Evolutionary conservation across 352 stramenopile genomes (phyloP).

Genomic region (Pythium aristosporum): DNA sequence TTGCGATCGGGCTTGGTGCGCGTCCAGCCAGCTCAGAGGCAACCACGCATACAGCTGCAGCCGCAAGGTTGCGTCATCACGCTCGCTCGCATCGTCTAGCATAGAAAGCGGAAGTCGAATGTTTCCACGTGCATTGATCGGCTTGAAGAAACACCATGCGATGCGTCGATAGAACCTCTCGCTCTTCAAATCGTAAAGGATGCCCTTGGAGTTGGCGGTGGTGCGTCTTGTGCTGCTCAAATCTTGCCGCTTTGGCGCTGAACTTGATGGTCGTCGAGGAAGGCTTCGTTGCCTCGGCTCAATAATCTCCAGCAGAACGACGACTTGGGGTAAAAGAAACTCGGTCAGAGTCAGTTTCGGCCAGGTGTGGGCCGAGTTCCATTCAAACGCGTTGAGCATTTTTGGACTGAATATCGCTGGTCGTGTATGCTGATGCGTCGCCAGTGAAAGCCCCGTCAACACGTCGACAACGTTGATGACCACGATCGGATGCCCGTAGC

Average conservation of each 20-base stretch:
- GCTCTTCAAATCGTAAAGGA: constrained; percentile 3
- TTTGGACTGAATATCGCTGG: constrained; percentile 10
- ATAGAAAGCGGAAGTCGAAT: constrained; percentile 33
- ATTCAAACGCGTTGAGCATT: constrained; percentile 39
- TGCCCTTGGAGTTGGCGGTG: background rate
- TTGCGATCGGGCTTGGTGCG: constrained; percentile 52
- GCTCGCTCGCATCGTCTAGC: background rate
- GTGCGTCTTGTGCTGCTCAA: background rate
- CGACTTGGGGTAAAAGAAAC: constrained; percentile 38
- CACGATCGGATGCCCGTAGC: constrained; percentile 35
- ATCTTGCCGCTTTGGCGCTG: background rate
- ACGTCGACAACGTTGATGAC: constrained; percentile 48
- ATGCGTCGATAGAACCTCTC: constrained; percentile 23
- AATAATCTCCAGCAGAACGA: constrained; percentile 61
- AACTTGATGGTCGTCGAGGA: background rate
- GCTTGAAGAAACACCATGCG: constrained; percentile 65
- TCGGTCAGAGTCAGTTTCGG: constrained; percentile 17
- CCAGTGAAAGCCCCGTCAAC: constrained; percentile 47
- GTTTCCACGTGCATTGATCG: constrained; percentile 45
- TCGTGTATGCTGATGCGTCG: constrained; percentile 28
- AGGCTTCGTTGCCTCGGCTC: constrained; percentile 25
- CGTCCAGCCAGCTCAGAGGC: constrained; percentile 56
- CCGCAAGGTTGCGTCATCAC: constrained; percentile 16
- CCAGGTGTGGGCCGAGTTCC: constrained; percentile 27
- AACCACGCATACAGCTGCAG: constrained; percentile 64